These are phyloP conservation scores for Fusarium redolens DNA, from an alignment of 2,329 filamentous ascomycete species.

Conservation along the genomic window DNA sequence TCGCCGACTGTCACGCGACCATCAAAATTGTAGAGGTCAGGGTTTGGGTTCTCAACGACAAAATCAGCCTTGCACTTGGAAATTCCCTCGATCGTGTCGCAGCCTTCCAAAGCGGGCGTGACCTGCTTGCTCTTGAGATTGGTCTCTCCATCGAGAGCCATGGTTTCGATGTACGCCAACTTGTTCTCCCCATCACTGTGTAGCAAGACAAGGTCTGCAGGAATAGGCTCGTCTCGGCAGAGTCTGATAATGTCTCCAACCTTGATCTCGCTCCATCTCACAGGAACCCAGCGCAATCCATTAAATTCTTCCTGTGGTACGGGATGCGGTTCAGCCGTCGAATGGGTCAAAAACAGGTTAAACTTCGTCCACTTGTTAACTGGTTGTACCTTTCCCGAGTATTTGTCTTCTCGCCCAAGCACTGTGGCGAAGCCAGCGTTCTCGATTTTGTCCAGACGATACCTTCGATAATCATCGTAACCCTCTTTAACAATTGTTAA, in stretches of 20 bases:
- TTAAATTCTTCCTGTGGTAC: constrained; percentile 70
- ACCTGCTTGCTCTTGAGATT: constrained; percentile 83
- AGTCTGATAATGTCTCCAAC: constrained; percentile 63
- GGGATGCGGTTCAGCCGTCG: constrained; percentile 44
- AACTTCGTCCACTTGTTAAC: constrained; percentile 41
- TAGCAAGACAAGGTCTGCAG: constrained; percentile 84
- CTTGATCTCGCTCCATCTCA: constrained; percentile 58
- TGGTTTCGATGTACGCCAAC: constrained; percentile 85
- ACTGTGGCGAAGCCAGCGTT: constrained; percentile 68
- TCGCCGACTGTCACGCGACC: constrained; percentile 71
- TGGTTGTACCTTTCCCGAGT: constrained; percentile 44
- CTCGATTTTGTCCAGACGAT: constrained; percentile 84
- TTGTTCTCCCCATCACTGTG: constrained; percentile 82
- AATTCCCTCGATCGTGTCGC: constrained; percentile 66
- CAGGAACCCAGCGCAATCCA: constrained; percentile 62
- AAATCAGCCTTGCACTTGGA: constrained; percentile 68
- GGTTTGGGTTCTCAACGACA: constrained; percentile 81
- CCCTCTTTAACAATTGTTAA: constrained; percentile 88
- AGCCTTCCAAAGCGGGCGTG: constrained; percentile 69
- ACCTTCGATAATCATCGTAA: constrained; percentile 84
- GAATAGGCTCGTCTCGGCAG: constrained; percentile 78
- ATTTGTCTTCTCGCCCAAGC: constrained; percentile 53
- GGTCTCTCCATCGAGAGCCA: constrained; percentile 86
- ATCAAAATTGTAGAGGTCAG: constrained; percentile 81
- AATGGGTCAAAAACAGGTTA: constrained; percentile 50